phyloP scores from a whole-genome alignment of 257 asterid species.

The Ophiorrhiza pumila region DNA sequence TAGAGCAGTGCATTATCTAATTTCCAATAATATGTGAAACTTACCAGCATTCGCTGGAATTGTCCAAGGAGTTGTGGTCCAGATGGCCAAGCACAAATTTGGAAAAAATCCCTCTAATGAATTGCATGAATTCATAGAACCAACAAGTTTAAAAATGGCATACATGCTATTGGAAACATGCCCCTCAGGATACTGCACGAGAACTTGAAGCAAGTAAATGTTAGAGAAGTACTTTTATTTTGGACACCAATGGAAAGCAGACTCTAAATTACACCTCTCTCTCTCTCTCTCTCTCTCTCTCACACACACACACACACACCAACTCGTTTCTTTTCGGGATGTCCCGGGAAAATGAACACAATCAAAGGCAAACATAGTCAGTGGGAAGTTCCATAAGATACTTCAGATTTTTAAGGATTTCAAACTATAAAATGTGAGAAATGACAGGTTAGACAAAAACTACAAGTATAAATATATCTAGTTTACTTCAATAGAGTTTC shows the following conservation, averaged over 20 bases:
- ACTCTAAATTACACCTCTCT: not conserved
- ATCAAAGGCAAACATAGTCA: not conserved
- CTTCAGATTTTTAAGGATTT: not conserved
- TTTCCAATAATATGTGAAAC: not conserved
- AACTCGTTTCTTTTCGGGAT: not conserved
- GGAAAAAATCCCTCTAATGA: constrained; percentile 62
- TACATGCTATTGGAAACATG: constrained; percentile 92
- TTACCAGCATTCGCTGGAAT: constrained; percentile 97
- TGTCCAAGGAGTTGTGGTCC: constrained; percentile 99
- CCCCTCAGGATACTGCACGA: constrained; percentile 90
- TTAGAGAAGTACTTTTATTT: constrained; percentile 10
- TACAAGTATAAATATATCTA: not conserved
- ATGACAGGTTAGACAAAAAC: no score
- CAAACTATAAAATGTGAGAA: no score
- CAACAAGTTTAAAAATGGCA: constrained; percentile 65
- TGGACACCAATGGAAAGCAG: not conserved
- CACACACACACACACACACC: no score
- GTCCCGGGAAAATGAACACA: not conserved
- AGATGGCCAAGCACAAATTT: constrained; percentile 75
- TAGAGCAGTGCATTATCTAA: not conserved
- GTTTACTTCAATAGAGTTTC: not conserved
- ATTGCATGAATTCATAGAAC: constrained; percentile 49
- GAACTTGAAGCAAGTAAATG: constrained; percentile 21
- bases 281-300: not conserved
- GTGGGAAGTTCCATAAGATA: not conserved